Percentiles rank a stretch among this genome's conserved stretches.
These are phyloP conservation scores for Smithsoniella earleae DNA, from an alignment of 163 green algal genomes.

Conservation along the genomic window DNA sequence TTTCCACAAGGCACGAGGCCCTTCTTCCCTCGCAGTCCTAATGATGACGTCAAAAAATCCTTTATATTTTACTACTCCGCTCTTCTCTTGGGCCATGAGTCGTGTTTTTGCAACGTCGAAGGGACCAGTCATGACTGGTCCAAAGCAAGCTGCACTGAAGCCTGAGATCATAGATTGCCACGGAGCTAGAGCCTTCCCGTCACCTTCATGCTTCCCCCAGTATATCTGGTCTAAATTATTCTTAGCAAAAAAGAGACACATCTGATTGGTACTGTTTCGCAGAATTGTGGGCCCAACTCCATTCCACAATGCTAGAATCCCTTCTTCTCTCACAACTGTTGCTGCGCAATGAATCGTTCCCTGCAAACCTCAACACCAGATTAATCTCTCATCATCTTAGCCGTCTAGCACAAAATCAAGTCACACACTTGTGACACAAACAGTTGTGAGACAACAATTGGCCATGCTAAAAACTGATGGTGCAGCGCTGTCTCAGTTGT, in stretches of 20 bases:
- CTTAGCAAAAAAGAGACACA: slow-evolving; percentile 90
- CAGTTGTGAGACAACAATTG: too few relatives aligned
- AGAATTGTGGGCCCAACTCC: slow-evolving; percentile 73
- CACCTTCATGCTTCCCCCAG: slow-evolving; percentile 85
- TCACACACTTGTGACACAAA: too few relatives aligned
- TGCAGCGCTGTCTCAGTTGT: too few relatives aligned
- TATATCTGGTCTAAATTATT: slow-evolving; percentile 59
- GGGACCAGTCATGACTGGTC: slow-evolving; percentile 65
- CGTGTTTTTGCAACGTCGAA: slow-evolving; percentile 93
- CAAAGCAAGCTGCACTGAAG: slow-evolving; percentile 71
- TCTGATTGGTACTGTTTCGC: slow-evolving; percentile 87
- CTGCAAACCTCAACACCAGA: slow-evolving; percentile 19
- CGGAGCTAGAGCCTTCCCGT: slow-evolving; percentile 66
- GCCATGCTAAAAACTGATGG: too few relatives aligned
- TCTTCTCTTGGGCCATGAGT: slow-evolving; percentile 73
- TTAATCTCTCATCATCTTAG: too few relatives aligned
- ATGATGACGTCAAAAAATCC: slow-evolving; percentile 74
- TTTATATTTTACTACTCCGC: slow-evolving; percentile 43
- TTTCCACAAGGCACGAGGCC: slow-evolving; percentile 71
- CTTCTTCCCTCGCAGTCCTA: slow-evolving; percentile 70
- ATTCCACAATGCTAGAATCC: slow-evolving; percentile 70
- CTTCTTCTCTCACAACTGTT: slow-evolving; percentile 76
- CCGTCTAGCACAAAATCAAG: too few relatives aligned
- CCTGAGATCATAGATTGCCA: slow-evolving; percentile 74
- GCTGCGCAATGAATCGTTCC: slow-evolving; percentile 73